Evolutionary conservation across 371 early-diverging fungal species (phyloP), one percentile per base, ranked within the genome.

Genomic region (Entomophthora muscae): DNA sequence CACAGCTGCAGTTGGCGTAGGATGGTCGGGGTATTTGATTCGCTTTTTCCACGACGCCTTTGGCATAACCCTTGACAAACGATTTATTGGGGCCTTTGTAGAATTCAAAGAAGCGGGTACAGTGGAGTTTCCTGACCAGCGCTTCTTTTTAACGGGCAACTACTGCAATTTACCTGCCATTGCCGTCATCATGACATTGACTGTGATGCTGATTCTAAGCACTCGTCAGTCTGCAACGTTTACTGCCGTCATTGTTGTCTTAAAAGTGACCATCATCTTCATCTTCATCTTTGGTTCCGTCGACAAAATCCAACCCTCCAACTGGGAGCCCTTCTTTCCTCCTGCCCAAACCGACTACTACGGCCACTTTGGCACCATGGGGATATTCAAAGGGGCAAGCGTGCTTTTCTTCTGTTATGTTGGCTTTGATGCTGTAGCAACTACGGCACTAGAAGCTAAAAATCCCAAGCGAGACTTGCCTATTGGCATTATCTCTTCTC

Each of bases 381-480:
- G 91, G 30, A 68, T 92, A 12, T 79, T 90, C 65, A 76, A 84
- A 32, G 90, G 81, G 2, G 80, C 90, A 12, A 78, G 81, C 21
- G 77, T 80, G 0, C 89, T 91, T 10, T 91, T 92, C 72, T 94
- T 92, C 65, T 84, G 90, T 13, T 91, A 88, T 66, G 85, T 89
- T 71, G 92, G 94, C 23, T 91, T 91, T 71, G 94, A 94, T 69
- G 81, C 88, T 10, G 86, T 93, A 17, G 84, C 91, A 0, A 91
- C 93, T 0, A 83, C 85, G 1, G 85, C 95, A 1, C 85, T 88
- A 71, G 95, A 94, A 73, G 77, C 87, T 26, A 80, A 78, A 63
- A 80, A 87, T 32, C 93, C 95, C 23, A 79, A 82, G 42, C 75
- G 83, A 13, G 90, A 93, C 69, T 67, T 94, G 52, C 93, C 95